phyloP scores from a whole-genome alignment of 306 rosid species.

The Gastrolobium villosum region DNA sequence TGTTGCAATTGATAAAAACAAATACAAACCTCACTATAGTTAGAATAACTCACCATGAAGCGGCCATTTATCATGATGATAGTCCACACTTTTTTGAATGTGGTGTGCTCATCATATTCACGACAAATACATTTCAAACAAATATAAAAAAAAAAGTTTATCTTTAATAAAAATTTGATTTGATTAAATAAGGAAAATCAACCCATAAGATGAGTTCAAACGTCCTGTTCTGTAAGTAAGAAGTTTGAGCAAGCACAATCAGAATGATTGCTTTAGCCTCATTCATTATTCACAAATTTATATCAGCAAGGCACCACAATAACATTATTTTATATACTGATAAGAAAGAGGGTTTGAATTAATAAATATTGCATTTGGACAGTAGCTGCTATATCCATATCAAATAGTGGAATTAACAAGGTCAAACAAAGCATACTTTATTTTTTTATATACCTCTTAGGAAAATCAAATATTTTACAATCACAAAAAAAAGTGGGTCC shows the following conservation, averaged over 20 bases:
- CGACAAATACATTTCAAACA: conserved; percentile 24
- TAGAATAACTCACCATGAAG: conserved; percentile 36
- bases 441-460: conserved; percentile 11
- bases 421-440: conserved; percentile 52
- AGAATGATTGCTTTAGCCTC: conserved; percentile 40
- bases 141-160: neutral
- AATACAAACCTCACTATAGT: conserved; percentile 36
- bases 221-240: neutral
- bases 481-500: conserved; percentile 53
- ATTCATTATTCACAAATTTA: conserved; percentile 41
- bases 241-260: conserved; percentile 45
- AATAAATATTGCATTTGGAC: conserved; percentile 43
- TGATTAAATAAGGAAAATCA: conserved; percentile 42
- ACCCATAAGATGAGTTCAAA: conserved; percentile 35
- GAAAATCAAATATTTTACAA: conserved; percentile 38
- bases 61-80: conserved; percentile 42
- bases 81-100: conserved; percentile 41
- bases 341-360: conserved; percentile 50
- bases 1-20: conserved; percentile 71
- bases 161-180: conserved; percentile 11
- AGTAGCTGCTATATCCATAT: conserved; percentile 49
- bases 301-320: conserved; percentile 46
- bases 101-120: conserved; percentile 43
- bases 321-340: conserved; percentile 32
- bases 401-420: conserved; percentile 53